phyloP scores from a whole-genome alignment of 768 basidiomycete genomes.

The Trametes cubensis region DNA sequence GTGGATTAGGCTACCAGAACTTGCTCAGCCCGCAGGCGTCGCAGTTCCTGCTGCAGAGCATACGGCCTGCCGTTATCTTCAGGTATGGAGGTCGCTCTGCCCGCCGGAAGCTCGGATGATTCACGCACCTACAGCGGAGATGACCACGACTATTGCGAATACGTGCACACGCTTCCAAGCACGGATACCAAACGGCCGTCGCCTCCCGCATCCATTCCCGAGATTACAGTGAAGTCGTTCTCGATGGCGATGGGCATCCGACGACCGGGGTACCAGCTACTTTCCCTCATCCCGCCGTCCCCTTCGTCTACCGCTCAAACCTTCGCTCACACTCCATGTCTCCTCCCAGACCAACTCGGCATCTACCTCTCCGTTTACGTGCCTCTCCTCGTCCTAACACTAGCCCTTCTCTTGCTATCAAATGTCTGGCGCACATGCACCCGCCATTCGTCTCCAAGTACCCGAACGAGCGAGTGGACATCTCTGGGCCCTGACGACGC shows the following conservation, averaged over 20 bases:
- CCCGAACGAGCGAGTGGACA: conserved; percentile 9
- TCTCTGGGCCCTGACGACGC: conserved; percentile 8
- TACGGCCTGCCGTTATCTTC: conserved; percentile 72
- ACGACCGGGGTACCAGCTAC: conserved; percentile 85
- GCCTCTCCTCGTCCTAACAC: conserved; percentile 64
- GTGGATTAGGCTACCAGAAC: conserved; percentile 85
- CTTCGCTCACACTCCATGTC: conserved; percentile 64
- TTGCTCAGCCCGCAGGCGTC: conserved; percentile 70
- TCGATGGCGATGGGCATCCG: conserved; percentile 89
- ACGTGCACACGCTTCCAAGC: conserved; percentile 47
- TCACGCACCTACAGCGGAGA: conserved; percentile 62
- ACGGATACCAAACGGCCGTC: conserved; percentile 18
- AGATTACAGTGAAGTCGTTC: conserved; percentile 88
- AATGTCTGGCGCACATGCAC: conserved; percentile 30
- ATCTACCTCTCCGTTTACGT: conserved; percentile 78
- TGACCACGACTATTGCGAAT: conserved; percentile 95
- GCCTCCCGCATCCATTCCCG: conserved; percentile 46
- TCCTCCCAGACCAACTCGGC: conserved; percentile 81
- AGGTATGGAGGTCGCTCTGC: conserved; percentile 51
- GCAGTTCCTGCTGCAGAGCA: conserved; percentile 60
- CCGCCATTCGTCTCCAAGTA: conserved; percentile 7
- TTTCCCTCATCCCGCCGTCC: conserved; percentile 61
- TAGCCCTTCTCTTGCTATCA: conserved; percentile 46
- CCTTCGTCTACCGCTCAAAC: conserved; percentile 35
- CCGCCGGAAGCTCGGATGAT: background rate